A percentile compares a stretch with the other conserved stretches of the same genome.
Evolutionary conservation across 108 stramenopile genomes (phyloP).

Genomic region (Stephanodiscus minutulus): DNA sequence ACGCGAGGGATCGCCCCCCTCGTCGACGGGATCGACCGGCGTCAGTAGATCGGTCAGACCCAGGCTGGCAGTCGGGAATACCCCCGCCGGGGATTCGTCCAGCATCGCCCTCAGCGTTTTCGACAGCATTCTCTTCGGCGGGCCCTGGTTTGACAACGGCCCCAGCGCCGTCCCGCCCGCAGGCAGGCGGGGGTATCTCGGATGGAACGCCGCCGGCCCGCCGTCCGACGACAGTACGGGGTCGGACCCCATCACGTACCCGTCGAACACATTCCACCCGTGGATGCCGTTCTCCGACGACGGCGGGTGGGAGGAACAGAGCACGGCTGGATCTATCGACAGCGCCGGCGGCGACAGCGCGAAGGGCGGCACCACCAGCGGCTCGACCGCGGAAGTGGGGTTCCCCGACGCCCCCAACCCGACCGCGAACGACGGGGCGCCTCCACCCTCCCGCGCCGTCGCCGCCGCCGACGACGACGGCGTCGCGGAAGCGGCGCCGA

Average conservation of each 20-base stretch:
- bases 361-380: constrained; percentile 61
- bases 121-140: constrained; percentile 49
- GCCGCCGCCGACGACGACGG: neutral
- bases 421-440: constrained; percentile 1
- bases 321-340: constrained; percentile 66
- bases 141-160: constrained; percentile 46
- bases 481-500: too few relatives aligned
- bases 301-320: constrained; percentile 19
- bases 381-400: constrained; percentile 23
- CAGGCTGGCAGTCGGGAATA: constrained; percentile 48
- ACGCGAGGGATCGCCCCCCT: neutral
- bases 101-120: constrained; percentile 31
- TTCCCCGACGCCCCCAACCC: constrained; percentile 1
- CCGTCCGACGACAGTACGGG: constrained; percentile 55
- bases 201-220: constrained; percentile 19
- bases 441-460: constrained; percentile 6
- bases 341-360: constrained; percentile 52
- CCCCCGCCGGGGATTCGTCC: constrained; percentile 33
- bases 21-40: neutral
- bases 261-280: constrained; percentile 56
- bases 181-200: constrained; percentile 28
- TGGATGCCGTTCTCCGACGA: constrained; percentile 17
- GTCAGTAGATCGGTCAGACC: constrained; percentile 16
- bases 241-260: constrained; percentile 52
- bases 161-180: constrained; percentile 52